Conservation (phyloP, 2,329 filamentous ascomycete species). For the Diaporthe destruens region DNA sequence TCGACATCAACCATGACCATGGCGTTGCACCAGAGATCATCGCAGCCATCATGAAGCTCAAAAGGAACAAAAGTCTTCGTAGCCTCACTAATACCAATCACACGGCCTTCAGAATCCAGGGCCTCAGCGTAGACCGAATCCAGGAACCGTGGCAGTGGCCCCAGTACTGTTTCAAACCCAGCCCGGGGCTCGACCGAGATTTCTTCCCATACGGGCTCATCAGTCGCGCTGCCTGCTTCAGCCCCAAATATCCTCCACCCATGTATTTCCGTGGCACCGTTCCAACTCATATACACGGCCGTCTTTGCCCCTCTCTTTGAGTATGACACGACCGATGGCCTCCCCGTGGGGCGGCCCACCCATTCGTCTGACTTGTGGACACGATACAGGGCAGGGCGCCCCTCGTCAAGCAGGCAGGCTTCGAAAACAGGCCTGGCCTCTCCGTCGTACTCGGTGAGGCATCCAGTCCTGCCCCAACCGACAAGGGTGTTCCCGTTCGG, state of each 20-base stretch:
- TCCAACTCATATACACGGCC: conserved; percentile 10
- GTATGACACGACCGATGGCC: not conserved
- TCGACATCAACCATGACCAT: conserved; percentile 1
- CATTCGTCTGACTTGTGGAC: not conserved
- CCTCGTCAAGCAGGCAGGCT: conserved; percentile 11
- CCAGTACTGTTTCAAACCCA: not conserved
- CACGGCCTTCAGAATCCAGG: not conserved
- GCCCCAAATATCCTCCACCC: not conserved
- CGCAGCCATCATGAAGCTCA: not conserved
- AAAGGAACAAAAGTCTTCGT: not conserved
- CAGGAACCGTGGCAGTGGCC: not conserved
- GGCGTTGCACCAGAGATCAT: conserved; percentile 13
- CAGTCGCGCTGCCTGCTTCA: not conserved
- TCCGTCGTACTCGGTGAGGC: not conserved
- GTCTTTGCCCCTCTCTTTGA: not conserved
- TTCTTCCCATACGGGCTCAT: not conserved
- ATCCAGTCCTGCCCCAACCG: not conserved
- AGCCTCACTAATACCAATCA: not conserved
- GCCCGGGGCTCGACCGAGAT: not conserved
- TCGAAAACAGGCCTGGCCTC: not conserved
- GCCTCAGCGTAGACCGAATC: not conserved
- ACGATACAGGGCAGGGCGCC: conserved; percentile 2
- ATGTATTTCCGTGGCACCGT: conserved; percentile 10
- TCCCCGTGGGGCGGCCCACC: not conserved
- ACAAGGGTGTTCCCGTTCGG: not conserved